Percentiles rank a stretch among this genome's conserved stretches.
phyloP scores from a whole-genome alignment of 768 basidiomycete species.

The Auriscalpium microsporum region DNA sequence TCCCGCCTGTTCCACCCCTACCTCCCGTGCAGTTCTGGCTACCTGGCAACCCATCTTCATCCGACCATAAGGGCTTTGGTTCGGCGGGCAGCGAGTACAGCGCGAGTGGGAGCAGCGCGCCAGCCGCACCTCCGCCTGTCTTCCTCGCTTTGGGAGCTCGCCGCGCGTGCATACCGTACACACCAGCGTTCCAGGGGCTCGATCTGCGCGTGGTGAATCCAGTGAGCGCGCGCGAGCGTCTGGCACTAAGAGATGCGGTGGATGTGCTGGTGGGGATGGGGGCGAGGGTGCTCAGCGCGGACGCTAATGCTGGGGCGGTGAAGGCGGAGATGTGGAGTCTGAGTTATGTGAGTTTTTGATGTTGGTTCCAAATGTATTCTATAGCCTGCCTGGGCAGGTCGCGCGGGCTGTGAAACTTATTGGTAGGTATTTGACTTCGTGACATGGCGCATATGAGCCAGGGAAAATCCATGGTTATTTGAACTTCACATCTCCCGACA shows the following conservation, averaged over 20 bases:
- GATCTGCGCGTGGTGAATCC: constrained; percentile 13
- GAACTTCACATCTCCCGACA: no score
- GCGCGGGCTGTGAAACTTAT: no score
- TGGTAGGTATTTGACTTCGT: no score
- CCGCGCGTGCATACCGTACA: constrained; percentile 15
- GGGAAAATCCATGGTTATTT: no score
- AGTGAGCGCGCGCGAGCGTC: constrained; percentile 13
- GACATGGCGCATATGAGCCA: no score
- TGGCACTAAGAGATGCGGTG: constrained; percentile 12
- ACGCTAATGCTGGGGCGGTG: constrained; percentile 1
- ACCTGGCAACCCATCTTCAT: constrained; percentile 11
- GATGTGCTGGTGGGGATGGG: constrained; percentile 10
- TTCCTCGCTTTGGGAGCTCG: constrained; percentile 15
- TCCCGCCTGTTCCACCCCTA: constrained; percentile 10
- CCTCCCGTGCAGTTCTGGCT: constrained; percentile 16
- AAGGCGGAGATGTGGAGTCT: constrained; percentile 16
- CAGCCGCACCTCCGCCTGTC: constrained; percentile 6
- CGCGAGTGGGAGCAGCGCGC: background rate
- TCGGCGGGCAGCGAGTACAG: background rate
- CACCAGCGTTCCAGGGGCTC: constrained; percentile 14
- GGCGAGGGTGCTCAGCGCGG: constrained; percentile 1
- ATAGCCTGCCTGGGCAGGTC: no score
- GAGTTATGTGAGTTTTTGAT: constrained; percentile 15
- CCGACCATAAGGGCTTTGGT: background rate
- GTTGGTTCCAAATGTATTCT: no score